Evolutionary conservation across 2,329 filamentous ascomycete genomes (phyloP).

Genomic region (Dactylellina drechsleri): DNA sequence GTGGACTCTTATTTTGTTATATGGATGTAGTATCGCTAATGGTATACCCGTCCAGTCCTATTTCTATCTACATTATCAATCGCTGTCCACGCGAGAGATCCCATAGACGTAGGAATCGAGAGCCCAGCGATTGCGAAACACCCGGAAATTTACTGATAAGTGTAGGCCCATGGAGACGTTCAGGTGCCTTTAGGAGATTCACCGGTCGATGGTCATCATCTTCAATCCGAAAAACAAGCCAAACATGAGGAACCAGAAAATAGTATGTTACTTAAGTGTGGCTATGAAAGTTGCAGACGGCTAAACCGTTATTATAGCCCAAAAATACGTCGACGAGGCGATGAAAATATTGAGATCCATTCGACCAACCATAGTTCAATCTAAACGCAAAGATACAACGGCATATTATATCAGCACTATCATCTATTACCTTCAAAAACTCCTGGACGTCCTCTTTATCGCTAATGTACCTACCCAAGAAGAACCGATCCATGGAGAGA

Average conservation of each 20-base stretch:
- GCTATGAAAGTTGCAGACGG: neutral
- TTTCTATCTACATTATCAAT: conserved; percentile 49
- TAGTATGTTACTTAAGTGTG: conserved; percentile 5
- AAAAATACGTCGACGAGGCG: conserved; percentile 38
- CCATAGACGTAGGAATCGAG: conserved; percentile 24
- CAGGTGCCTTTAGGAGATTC: conserved; percentile 28
- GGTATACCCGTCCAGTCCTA: conserved; percentile 14
- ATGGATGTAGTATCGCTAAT: conserved; percentile 20
- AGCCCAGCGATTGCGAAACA: neutral
- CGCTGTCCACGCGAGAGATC: conserved; percentile 48
- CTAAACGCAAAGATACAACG: conserved; percentile 41
- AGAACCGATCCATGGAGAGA: conserved; percentile 38
- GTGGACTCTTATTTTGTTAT: too few species aligned
- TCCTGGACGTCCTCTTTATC: conserved; percentile 41
- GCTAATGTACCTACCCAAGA: conserved; percentile 53
- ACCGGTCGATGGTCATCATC: neutral
- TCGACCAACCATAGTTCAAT: conserved; percentile 20
- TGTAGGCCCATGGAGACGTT: conserved; percentile 42
- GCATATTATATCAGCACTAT: conserved; percentile 33
- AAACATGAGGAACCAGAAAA: conserved; percentile 6
- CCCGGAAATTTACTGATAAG: conserved; percentile 15
- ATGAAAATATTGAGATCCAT: conserved; percentile 26
- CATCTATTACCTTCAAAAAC: conserved; percentile 45
- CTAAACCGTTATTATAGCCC: conserved; percentile 10
- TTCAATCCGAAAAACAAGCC: too few species aligned